phyloP scores from a whole-genome alignment of 1,284 basidiomycete species.

The Fomitopsis palustris region DNA sequence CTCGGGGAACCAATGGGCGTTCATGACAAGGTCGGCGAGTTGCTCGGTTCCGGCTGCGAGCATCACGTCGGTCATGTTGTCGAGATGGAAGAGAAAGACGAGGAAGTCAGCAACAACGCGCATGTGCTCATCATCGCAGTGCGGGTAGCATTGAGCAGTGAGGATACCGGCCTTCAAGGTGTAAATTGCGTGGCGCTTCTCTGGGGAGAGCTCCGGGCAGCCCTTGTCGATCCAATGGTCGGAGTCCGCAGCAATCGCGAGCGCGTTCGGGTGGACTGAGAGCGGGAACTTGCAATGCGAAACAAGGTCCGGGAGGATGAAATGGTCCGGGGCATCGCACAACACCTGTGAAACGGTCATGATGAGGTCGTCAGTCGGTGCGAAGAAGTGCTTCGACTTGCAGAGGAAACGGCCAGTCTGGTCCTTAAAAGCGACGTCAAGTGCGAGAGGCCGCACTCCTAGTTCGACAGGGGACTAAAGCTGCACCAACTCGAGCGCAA shows the following conservation, averaged over 20 bases:
- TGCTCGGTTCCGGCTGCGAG: slow-evolving; percentile 27
- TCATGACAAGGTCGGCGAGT: slow-evolving; percentile 35
- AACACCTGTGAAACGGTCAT: background rate
- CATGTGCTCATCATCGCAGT: slow-evolving; percentile 49
- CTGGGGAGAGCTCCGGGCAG: slow-evolving; percentile 37
- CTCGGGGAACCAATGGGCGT: slow-evolving; percentile 33
- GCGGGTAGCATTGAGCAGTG: slow-evolving; percentile 62
- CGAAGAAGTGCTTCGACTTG: background rate
- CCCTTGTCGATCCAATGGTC: slow-evolving; percentile 57
- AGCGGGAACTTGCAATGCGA: slow-evolving; percentile 57
- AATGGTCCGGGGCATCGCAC: slow-evolving; percentile 23
- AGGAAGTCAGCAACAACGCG: slow-evolving; percentile 50
- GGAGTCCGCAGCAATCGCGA: slow-evolving; percentile 51
- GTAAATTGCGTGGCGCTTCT: slow-evolving; percentile 46
- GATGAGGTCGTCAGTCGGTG: background rate
- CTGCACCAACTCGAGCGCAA: background rate
- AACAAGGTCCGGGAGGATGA: slow-evolving; percentile 64
- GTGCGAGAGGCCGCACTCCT: background rate
- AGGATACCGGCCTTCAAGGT: slow-evolving; percentile 65
- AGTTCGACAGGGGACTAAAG: background rate
- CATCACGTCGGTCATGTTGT: slow-evolving; percentile 38
- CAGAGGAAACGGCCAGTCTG: background rate
- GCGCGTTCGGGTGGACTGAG: slow-evolving; percentile 48
- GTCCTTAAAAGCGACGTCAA: background rate
- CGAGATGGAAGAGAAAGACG: slow-evolving; percentile 37